Evolutionary conservation across 2,329 filamentous ascomycete genomes (phyloP), one percentile per base, ranked within the genome.

Genomic region (Diaporthe humulicola): DNA sequence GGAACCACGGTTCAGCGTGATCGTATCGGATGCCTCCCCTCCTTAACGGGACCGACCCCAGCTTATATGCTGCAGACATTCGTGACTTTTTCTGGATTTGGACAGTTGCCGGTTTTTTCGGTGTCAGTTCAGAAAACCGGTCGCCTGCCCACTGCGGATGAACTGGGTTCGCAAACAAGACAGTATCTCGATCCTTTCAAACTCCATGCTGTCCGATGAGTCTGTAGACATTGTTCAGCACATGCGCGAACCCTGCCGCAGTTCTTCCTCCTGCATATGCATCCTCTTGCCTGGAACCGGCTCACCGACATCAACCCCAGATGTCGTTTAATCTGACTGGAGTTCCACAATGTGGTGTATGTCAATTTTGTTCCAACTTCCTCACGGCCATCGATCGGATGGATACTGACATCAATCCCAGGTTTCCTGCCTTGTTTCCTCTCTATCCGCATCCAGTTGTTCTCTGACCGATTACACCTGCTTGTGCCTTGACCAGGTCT

Each of bases 251-350:
- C 61, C 61, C 61, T 38, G 64, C 30, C 30, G 19, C 10, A 28
- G 12, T 0, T 28, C 10, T 22, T 15, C 15, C 30, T 67, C 25
- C 25, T 50, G 30, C 64, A n/a, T 25, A 50, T 54, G 30, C 48
- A 30, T 67, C n/a, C n/a, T 19, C 19, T 17, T 36, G 10, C 22
- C 22, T 10, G 61, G 42, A 48, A 4, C 12, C 38, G 33, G 28
- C 22, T 28, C 33, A 36, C 45, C 45, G 30, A 19, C 45, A 15
- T 52, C 22, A 48, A 67, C 45, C 45, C 45, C 64, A 52, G 64
- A 67, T 67, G 64, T 67, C 64, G n/a, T 67, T 67, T 67, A 67
- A 67, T 52, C 45, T 67, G 42, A 67, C 64, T 6, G 64, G 64
- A 52, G 45, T 67, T 40, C 64, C 64, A 67, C 64, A 67, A n/a